Evolutionary conservation across 1,139 yeast genomes (phyloP).

Genomic region (Williopsis jadinii): DNA sequence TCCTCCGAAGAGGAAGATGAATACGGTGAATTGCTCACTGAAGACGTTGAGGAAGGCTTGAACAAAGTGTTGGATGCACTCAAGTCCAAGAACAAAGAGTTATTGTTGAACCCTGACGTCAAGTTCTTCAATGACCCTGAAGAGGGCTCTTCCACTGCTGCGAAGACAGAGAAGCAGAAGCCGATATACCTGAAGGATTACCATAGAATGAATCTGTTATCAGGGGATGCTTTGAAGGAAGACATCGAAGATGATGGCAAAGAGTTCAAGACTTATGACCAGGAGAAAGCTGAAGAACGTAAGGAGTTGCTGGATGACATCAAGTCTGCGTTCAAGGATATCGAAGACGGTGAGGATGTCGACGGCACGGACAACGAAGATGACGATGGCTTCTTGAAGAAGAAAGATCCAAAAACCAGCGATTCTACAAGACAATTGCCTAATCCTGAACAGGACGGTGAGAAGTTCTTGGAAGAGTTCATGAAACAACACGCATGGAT

Average conservation of each 20-base stretch:
- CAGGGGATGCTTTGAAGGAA: slow-evolving; percentile 43
- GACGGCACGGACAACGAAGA: slow-evolving; percentile 28
- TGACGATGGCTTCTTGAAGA: slow-evolving; percentile 51
- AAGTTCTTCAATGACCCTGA: slow-evolving; percentile 68
- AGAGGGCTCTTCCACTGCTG: background rate
- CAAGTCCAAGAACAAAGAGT: slow-evolving; percentile 52
- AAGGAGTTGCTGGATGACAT: slow-evolving; percentile 68
- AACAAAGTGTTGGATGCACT: slow-evolving; percentile 65
- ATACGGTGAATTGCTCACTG: slow-evolving; percentile 80
- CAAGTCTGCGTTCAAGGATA: slow-evolving; percentile 53
- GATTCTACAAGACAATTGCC: slow-evolving; percentile 40
- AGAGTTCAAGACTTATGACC: slow-evolving; percentile 43
- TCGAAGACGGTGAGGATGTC: slow-evolving; percentile 28
- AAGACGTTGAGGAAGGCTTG: slow-evolving; percentile 77
- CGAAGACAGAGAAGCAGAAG: slow-evolving; percentile 41
- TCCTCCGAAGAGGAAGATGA: slow-evolving; percentile 88
- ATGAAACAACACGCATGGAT: slow-evolving; percentile 84
- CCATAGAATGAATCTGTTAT: slow-evolving; percentile 73
- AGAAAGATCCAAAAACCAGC: slow-evolving; percentile 37
- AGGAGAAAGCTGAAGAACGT: slow-evolving; percentile 73
- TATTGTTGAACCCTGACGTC: slow-evolving; percentile 53
- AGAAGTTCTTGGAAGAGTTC: slow-evolving; percentile 66
- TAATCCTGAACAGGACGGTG: slow-evolving; percentile 59
- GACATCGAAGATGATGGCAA: slow-evolving; percentile 30
- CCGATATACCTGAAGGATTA: slow-evolving; percentile 90